Percentiles rank a stretch among this genome's conserved stretches.
These are phyloP conservation scores for Hibiscus trionum DNA, from an alignment of 345 rosid genomes.

Conservation along the genomic window DNA sequence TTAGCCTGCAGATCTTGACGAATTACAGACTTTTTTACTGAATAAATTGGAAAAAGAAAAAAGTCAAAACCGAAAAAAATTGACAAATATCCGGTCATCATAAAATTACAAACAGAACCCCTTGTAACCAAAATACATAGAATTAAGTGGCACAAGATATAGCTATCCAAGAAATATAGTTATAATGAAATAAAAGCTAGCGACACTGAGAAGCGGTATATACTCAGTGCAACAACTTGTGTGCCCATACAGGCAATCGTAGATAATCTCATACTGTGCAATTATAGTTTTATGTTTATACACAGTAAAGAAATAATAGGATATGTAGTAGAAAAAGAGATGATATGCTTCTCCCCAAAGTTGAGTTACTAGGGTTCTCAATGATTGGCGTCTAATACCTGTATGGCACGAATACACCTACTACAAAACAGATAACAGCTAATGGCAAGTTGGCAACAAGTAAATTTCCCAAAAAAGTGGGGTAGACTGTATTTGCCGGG, in stretches of 20 bases:
- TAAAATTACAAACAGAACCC: background rate
- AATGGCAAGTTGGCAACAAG: background rate
- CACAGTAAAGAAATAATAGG: background rate
- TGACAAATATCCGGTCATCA: background rate
- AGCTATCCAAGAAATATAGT: background rate
- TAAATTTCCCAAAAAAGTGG: background rate
- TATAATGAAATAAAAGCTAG: background rate
- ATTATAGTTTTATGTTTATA: background rate
- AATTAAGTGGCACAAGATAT: background rate
- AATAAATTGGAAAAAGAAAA: conserved; percentile 14
- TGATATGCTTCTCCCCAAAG: background rate
- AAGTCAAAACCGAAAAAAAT: conserved; percentile 5
- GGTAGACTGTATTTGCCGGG: background rate
- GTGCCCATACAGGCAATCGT: background rate
- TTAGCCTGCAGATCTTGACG: conserved; percentile 56
- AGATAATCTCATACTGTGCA: background rate
- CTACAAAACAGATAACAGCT: background rate
- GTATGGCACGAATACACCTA: background rate
- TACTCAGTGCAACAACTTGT: background rate
- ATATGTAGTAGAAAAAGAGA: background rate
- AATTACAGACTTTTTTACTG: conserved; percentile 57
- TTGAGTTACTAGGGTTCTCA: background rate
- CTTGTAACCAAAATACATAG: background rate
- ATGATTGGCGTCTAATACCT: background rate
- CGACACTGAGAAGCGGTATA: background rate